A percentile compares a stretch with the other conserved stretches of the same genome.
phyloP scores from a whole-genome alignment of 75 land plant genomes.

The Pinus albicaulis region DNA sequence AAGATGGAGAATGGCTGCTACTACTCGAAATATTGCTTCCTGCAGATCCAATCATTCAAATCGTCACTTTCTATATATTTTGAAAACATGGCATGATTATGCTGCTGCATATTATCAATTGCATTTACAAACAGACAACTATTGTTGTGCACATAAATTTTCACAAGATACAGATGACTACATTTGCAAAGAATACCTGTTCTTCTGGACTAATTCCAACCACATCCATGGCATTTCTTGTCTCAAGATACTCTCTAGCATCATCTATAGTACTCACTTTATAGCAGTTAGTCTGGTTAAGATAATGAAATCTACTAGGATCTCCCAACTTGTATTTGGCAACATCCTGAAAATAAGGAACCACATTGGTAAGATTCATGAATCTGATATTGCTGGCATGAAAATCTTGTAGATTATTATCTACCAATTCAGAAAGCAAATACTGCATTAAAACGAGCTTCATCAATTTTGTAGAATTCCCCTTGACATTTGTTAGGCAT shows the following conservation, averaged over 20 bases:
- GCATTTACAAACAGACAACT: conserved; percentile 3
- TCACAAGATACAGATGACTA: background rate
- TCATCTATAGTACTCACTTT: conserved; percentile 80
- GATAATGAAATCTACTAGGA: conserved; percentile 76
- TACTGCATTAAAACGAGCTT: background rate
- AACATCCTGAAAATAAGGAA: conserved; percentile 58
- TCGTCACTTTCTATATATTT: conserved; percentile 6
- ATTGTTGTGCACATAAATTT: background rate
- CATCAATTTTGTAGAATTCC: conserved; percentile 6
- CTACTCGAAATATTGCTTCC: conserved; percentile 83
- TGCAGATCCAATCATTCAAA: conserved; percentile 13
- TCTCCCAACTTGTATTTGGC: conserved; percentile 78
- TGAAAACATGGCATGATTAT: background rate
- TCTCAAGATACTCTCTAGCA: conserved; percentile 78
- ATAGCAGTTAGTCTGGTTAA: conserved; percentile 82
- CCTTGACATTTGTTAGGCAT: background rate
- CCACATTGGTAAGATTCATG: conserved; percentile 1
- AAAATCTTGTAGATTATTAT: background rate
- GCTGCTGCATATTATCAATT: background rate
- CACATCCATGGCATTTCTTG: conserved; percentile 94
- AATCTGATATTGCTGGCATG: background rate
- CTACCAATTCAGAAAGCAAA: background rate
- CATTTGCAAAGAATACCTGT: conserved; percentile 51
- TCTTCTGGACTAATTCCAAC: conserved; percentile 87
- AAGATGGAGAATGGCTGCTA: conserved; percentile 79